phyloP scores from a whole-genome alignment of 108 stramenopile genomes.

The Nitzschia sp. region DNA sequence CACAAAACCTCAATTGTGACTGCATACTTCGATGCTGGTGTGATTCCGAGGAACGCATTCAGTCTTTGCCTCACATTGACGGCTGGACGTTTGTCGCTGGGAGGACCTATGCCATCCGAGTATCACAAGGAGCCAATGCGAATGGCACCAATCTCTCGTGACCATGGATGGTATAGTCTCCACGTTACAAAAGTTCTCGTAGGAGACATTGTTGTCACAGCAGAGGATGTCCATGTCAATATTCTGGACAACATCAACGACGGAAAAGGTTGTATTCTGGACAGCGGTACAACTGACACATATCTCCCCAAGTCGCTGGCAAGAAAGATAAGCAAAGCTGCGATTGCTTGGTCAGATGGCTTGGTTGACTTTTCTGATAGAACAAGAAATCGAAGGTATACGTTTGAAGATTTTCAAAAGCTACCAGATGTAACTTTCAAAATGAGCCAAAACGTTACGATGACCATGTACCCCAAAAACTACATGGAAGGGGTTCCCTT shows the following conservation, averaged over 20 bases:
- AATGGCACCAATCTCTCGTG: conserved; percentile 45
- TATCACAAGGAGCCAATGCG: conserved; percentile 55
- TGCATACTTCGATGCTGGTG: conserved; percentile 34
- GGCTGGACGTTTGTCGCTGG: conserved; percentile 62
- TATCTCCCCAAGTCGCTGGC: conserved; percentile 71
- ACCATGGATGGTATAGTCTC: conserved; percentile 61
- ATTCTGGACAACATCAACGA: conserved; percentile 46
- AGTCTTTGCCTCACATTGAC: conserved; percentile 58
- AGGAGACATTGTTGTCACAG: conserved; percentile 43
- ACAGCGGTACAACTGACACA: conserved; percentile 95
- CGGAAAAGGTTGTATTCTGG: conserved; percentile 93
- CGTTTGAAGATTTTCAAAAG: conserved; percentile 50
- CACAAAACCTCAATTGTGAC: conserved; percentile 58
- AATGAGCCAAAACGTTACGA: conserved; percentile 42
- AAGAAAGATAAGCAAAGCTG: conserved; percentile 52
- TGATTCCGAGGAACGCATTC: conserved; percentile 60
- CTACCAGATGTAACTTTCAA: conserved; percentile 59
- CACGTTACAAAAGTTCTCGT: conserved; percentile 52
- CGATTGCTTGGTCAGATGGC: conserved; percentile 39
- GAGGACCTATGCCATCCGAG: conserved; percentile 43
- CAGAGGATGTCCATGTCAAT: conserved; percentile 24
- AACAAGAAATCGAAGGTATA: conserved; percentile 40
- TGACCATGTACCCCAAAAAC: conserved; percentile 44
- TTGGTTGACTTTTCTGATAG: conserved; percentile 46
- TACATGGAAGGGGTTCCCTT: conserved; percentile 74